phyloP scores from a whole-genome alignment of 2,329 filamentous ascomycete genomes.

The Aureobasidium uvarum region DNA sequence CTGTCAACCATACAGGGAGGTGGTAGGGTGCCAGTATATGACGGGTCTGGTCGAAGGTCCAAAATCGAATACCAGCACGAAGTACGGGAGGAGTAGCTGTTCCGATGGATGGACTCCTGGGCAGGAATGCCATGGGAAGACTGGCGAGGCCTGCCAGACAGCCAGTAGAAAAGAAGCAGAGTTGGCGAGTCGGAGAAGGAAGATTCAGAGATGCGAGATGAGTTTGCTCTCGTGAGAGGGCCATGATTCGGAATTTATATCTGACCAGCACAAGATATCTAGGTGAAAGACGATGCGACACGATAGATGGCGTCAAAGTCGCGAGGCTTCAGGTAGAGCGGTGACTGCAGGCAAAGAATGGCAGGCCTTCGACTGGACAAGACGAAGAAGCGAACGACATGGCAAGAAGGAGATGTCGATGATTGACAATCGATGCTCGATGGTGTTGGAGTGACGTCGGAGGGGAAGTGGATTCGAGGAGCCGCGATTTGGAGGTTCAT shows the following conservation, averaged over 20 bases:
- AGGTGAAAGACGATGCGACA: background rate
- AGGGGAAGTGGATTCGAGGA: background rate
- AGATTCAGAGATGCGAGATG: background rate
- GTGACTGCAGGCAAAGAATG: background rate
- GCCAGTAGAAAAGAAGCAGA: conserved; percentile 28
- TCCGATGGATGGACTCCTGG: background rate
- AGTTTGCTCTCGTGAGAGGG: background rate
- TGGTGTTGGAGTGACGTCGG: background rate
- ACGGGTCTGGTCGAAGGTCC: conserved; percentile 28
- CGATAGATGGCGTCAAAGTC: background rate
- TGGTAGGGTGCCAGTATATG: conserved; percentile 20
- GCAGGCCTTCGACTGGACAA: background rate
- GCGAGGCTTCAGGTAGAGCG: background rate
- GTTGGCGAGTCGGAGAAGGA: conserved; percentile 27
- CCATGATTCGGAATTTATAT: background rate
- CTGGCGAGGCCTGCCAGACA: conserved; percentile 28
- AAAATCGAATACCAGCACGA: conserved; percentile 28
- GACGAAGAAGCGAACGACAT: background rate
- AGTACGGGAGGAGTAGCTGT: conserved; percentile 14
- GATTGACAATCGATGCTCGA: background rate
- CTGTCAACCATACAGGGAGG: conserved; percentile 12
- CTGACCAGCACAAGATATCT: background rate
- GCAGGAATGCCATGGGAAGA: conserved; percentile 27
- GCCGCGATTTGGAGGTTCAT: background rate
- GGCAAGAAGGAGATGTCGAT: background rate